Conservation (phyloP, 2,329 filamentous ascomycete genomes). For the Drechslera avenae region DNA sequence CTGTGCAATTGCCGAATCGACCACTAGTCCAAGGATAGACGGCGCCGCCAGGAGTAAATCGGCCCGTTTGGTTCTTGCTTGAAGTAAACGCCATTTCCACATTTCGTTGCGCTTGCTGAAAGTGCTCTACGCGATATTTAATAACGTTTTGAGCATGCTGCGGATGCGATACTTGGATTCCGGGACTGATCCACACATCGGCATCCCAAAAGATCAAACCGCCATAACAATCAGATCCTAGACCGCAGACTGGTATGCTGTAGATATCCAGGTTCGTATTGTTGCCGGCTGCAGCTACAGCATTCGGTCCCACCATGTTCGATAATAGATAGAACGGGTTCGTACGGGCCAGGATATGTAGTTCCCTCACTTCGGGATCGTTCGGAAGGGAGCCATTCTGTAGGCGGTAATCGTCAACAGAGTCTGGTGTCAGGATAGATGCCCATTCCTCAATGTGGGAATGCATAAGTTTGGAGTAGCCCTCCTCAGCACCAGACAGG, state of each 20-base stretch:
- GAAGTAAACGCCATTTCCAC: constrained; percentile 60
- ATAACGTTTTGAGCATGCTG: constrained; percentile 66
- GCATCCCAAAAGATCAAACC: constrained; percentile 71
- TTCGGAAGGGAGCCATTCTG: constrained; percentile 62
- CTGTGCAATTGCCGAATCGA: constrained; percentile 70
- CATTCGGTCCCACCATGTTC: constrained; percentile 61
- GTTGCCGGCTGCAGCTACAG: constrained; percentile 55
- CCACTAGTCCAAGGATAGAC: constrained; percentile 72
- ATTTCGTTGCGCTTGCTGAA: constrained; percentile 65
- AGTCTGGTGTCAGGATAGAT: constrained; percentile 62
- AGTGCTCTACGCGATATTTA: constrained; percentile 66
- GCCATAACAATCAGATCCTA: constrained; percentile 70
- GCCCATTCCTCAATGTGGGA: constrained; percentile 68
- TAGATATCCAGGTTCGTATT: constrained; percentile 62
- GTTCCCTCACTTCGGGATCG: constrained; percentile 61
- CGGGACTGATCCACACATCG: constrained; percentile 72
- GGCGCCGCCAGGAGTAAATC: constrained; percentile 63
- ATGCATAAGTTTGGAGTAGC: constrained; percentile 60
- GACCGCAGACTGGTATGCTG: constrained; percentile 70
- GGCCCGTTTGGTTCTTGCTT: constrained; percentile 63
- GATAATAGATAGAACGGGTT: constrained; percentile 64
- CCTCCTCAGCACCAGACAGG: constrained; percentile 54
- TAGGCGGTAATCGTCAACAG: constrained; percentile 67
- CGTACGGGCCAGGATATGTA: constrained; percentile 60
- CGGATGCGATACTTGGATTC: constrained; percentile 67